Base-by-base conservation (phyloP, 139 green algal genomes). In the Marvania coccoides region DNA sequence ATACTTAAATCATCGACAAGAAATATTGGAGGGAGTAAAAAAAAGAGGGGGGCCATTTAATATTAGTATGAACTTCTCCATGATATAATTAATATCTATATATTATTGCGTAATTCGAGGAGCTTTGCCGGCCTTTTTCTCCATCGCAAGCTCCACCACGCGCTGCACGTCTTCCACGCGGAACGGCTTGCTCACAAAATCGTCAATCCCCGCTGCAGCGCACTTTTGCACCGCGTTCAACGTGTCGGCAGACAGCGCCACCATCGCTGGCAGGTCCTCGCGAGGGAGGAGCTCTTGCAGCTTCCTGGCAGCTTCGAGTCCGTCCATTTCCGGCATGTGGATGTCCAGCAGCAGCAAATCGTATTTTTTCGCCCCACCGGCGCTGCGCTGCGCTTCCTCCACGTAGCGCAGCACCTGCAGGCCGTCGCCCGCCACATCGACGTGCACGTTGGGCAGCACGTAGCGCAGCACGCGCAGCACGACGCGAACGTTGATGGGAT, bases 271-370 rank as follows among this genome's bases (percentile, higher is more conserved):
- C 6, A 76, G 70, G 15, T 70, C 53, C 24, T 76, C 56, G 2
- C 70, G 65, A 6, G 68, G 65, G 38, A 80, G 78, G 24, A 39
- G 55, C 19, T 79, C 58, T 31, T 73, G 69, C 65, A 91, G 82
- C 29, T 61, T 70, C 5, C 62, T 69, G 30, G 81, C 80, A 15
- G 87, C 84, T 69, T 87, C 78, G 36, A 94, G 58, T 3, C 87
- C 87, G 63, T 94, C 84, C 80, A 90, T 90, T 46, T 36, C 40
- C 13, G 81, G 74, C 81, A 89, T 84, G 53, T 84, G 79, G 5
- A 89, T 75, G 70, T 94, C 88, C 88, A 95, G 91, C 24, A 95
- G 77, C 47, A 95, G 79, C 29, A 95, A 64, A 76, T 95, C 88
- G 39, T 87, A 93, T 26, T 15, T 47, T 38, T 60, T 29, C 6